Evolutionary conservation across 306 rosid genomes (phyloP).

Genomic region (Lathyrus oleraceus): DNA sequence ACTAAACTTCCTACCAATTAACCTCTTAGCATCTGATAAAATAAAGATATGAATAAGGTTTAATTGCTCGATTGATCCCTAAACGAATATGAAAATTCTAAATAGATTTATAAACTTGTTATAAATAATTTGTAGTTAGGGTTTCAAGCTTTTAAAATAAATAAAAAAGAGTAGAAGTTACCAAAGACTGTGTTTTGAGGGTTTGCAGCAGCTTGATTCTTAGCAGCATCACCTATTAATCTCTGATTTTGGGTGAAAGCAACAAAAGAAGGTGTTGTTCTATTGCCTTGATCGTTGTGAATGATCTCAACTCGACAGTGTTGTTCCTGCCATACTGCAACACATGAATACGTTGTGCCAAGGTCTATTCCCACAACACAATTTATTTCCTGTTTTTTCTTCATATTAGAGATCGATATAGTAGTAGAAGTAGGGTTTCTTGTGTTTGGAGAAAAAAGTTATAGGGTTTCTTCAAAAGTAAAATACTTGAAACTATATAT

Average conservation of each 20-base stretch:
- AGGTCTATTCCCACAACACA: conserved; percentile 20
- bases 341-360: conserved; percentile 15
- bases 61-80: not conserved
- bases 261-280: not conserved
- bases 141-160: too few relatives aligned
- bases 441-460: too few relatives aligned
- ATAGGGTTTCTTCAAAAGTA: too few relatives aligned
- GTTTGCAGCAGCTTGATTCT: conserved; percentile 16
- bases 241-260: conserved; percentile 18
- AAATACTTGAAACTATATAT: too few relatives aligned
- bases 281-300: conserved; percentile 27
- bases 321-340: conserved; percentile 28
- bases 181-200: conserved; percentile 32
- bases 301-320: conserved; percentile 18
- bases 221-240: conserved; percentile 24
- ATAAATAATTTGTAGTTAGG: not conserved
- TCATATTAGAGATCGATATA: not conserved
- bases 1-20: conserved; percentile 10
- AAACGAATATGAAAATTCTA: not conserved
- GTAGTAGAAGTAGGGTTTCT: too few relatives aligned
- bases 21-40: conserved; percentile 4
- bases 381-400: not conserved
- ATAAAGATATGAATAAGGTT: too few relatives aligned
- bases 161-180: not conserved
- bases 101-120: not conserved